A percentile compares a stretch with the other conserved stretches of the same genome.
phyloP scores from a whole-genome alignment of 2,329 filamentous ascomycete species.

The Colletotrichum sansevieriae region DNA sequence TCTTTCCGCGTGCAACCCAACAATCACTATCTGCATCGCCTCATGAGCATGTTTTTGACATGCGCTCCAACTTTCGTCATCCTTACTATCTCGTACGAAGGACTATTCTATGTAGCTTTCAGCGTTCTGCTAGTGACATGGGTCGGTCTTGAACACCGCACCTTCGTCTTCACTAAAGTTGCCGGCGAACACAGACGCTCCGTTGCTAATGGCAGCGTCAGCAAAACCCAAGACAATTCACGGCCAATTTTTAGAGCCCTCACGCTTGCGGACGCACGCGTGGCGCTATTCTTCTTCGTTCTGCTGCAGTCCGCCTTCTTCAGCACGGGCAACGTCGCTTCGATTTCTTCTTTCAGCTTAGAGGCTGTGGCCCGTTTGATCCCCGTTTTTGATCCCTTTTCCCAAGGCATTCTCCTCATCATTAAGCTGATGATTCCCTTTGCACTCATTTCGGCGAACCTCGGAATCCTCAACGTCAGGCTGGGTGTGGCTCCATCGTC shows the following conservation, averaged over 20 bases:
- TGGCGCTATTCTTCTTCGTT: conserved; percentile 94
- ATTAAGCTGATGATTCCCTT: conserved; percentile 95
- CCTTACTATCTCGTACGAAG: conserved; percentile 96
- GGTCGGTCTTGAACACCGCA: conserved; percentile 90
- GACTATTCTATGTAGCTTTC: conserved; percentile 94
- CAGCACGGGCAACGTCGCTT: conserved; percentile 95
- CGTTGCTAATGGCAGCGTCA: not conserved
- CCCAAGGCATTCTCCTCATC: conserved; percentile 86
- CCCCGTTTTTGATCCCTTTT: conserved; percentile 93
- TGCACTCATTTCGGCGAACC: conserved; percentile 88
- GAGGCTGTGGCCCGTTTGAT: conserved; percentile 90
- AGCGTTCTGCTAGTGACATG: conserved; percentile 85
- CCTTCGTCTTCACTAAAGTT: conserved; percentile 51
- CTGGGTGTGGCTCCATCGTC: conserved; percentile 88
- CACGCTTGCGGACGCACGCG: conserved; percentile 84
- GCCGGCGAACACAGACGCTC: not conserved
- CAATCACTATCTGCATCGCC: conserved; percentile 88
- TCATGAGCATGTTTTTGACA: conserved; percentile 90
- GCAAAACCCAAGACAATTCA: not conserved
- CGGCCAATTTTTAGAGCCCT: conserved; percentile 70
- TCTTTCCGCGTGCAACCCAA: conserved; percentile 85
- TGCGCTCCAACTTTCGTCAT: conserved; percentile 96
- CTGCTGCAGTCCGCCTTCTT: conserved; percentile 97
- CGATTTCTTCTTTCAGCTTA: conserved; percentile 91
- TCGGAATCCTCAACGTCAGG: conserved; percentile 90